Base-by-base conservation (phyloP, 2,329 filamentous ascomycete genomes). In the Pseudogymnoascus sp. region DNA sequence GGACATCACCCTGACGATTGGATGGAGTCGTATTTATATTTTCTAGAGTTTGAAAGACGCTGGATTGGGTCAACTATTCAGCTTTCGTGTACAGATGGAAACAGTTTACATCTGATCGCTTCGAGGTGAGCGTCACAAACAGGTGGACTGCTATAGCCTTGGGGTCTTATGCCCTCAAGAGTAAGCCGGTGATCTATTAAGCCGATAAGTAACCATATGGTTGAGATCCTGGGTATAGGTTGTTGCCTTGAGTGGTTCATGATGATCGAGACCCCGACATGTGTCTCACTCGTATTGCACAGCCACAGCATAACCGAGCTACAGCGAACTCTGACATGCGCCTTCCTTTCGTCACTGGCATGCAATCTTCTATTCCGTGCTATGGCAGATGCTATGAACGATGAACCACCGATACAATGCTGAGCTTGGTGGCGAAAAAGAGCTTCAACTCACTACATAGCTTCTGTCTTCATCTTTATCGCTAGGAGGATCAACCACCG, bases 401-500 rank as follows among this genome's bases (percentile, higher is more conserved):
- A 23, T 23, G 2, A 4, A 23, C 21, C 21, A 23, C 21, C 21
- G 21, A 23, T 23, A 23, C 21, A 23, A 23, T 23, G 21, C 21
- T 23, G 21, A 4, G 21, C 21, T 23, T 23, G 21, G 3, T n/a
- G 3, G 21, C 21, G 21, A 23, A 23, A 23, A 23, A 23, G 21
- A 10, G 28, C 28, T 31, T 31, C 28, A 31, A 31, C 28, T 31
- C 8, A 31, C 67, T 68, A 67, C 63, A 69, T 63, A 68, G 64
- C 64, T 53, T 59, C 8, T 60, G 18, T 6, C 34, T 36, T 60
- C 34, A 38, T 11, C n/a, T 21, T 38, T 31, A 12, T 21, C 18
- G 28, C 23, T 5, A 21, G 6, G n/a, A 6, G 38, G 18, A 10
- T 28, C 18, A 60, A 60, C 38, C 11, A 38, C 56, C 12, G 38